Base-by-base conservation (phyloP, 495 filamentous ascomycete species). In the Lentithecium fluviatile region DNA sequence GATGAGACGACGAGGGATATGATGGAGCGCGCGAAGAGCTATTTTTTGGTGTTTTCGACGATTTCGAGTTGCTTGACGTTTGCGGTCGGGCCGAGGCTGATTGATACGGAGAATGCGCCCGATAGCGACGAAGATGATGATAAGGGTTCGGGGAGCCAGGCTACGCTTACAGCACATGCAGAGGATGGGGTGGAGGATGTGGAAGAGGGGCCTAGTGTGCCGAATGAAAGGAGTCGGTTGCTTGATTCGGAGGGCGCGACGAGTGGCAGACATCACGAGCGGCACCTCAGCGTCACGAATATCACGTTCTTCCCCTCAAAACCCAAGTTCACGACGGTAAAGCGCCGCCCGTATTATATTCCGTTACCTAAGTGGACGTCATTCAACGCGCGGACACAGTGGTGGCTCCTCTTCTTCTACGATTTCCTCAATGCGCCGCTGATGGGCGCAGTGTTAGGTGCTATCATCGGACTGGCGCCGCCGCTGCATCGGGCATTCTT, bases 21-120 rank as follows among this genome's bases (percentile, higher is more conserved):
- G 0, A 77, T 89, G 36, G 78, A 83, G 42, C 77, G 86, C n/a
- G 84, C 85, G 6, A 85, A 87, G 64, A 80, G 79, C 13, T 89
- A 88, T 64, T 87, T 89, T 60, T 75, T 89, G 10, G 74, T 82
- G 20, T 80, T 79, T 59, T 75, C 79, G 11, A 81, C 82, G 8
- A 78, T 88, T 20, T 82, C 74, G 17, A 80, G 82, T 45, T 77
- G 78, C 5, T 73, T 83, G 43, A 82, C 79, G 0, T 88, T 88
- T 65, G 81, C 80, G 1, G 70, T 88, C 11, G 85, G 85, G 0
- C 85, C 86, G 0, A 75, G 75, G 23, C 60, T 86, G 20, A 75
- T 86, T 56, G 76, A 80, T 70, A 70, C 69, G 45, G 71, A 78
- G 56, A 71, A 78, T 45, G 72, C 53, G 37, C 52, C 55, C 4